Base-by-base conservation (phyloP, 306 rosid genomes). In the Quercus agrifolia region DNA sequence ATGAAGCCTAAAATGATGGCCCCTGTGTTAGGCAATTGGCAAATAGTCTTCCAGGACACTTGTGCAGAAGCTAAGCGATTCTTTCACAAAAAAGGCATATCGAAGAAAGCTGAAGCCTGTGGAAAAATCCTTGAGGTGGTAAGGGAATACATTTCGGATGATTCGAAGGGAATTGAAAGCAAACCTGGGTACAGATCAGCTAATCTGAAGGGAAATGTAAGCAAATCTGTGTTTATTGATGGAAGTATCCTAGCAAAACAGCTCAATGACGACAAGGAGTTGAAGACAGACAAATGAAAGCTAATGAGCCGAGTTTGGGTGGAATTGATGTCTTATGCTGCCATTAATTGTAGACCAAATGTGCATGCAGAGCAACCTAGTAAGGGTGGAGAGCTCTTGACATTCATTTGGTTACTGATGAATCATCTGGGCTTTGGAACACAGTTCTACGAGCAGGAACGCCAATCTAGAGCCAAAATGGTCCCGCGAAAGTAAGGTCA, bases 351-450 rank as follows among this genome's bases (percentile, higher is more conserved):
- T 15, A 54, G 80, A 61, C 77, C 83, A 9, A 58, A 74, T 61
- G 77, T 74, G 1, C 86, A 83, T 70, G 80, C 83, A 5, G 70
- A 83, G 68, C 86, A 83, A 62, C 77, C 74, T 21, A 70, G 86
- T 38, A 74, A 68, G 28, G 83, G 86, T 79, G 86, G 86, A 4
- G 83, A 83, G 62, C 80, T 74, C 12, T 38, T 38, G 44, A 38
- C 44, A 38, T 38, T 38, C 44, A 38, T 38, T 38, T 38, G 44
- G 44, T 6, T 38, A 38, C 44, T 38, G 10, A 38, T 38, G 44
- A 38, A 38, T 38, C 44, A 38, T 38, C 44, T 38, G 44, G 44
- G 44, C 0, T 38, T 38, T 6, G 44, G 44, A 38, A 38, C 44
- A 38, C 44, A 38, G 44, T 38, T 38, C 44, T 38, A 38, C 44